Percentiles rank a stretch among this genome's conserved stretches.
phyloP scores from a whole-genome alignment of 164 flowering plant genomes.

The Sedum album region DNA sequence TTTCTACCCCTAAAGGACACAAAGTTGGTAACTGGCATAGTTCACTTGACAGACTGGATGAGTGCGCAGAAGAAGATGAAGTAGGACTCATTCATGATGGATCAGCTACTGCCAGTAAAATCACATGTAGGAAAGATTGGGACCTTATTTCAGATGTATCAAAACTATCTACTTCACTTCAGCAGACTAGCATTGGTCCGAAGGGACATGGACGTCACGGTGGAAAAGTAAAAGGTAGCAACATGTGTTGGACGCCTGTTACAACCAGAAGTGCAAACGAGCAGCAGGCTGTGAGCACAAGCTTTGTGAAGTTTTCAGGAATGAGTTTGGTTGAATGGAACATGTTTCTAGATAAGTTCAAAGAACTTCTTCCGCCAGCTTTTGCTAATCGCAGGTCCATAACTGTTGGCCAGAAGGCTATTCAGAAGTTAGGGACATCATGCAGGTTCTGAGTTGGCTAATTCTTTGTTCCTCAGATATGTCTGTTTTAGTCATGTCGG shows the following conservation, averaged over 20 bases:
- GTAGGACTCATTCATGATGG: slow-evolving; percentile 3
- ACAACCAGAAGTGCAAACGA: slow-evolving; percentile 17
- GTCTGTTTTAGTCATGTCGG: slow-evolving; percentile 58
- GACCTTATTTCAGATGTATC: slow-evolving; percentile 12
- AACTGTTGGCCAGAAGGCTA: slow-evolving; percentile 14
- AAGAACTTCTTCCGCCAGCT: slow-evolving; percentile 22
- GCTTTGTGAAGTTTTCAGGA: slow-evolving; percentile 24
- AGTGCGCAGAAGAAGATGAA: slow-evolving; percentile 14
- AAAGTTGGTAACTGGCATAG: slow-evolving; percentile 2
- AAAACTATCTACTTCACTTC: slow-evolving; percentile 12
- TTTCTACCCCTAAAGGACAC: neutral
- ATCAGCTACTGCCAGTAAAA: neutral
- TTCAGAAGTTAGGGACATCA: slow-evolving; percentile 26
- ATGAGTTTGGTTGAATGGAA: slow-evolving; percentile 22
- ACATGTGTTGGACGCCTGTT: slow-evolving; percentile 4
- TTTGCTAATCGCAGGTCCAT: slow-evolving; percentile 16
- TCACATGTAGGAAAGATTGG: neutral
- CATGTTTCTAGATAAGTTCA: slow-evolving; percentile 20
- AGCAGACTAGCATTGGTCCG: slow-evolving; percentile 10
- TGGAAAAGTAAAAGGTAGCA: neutral
- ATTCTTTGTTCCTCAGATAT: slow-evolving; percentile 26
- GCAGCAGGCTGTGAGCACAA: slow-evolving; percentile 15
- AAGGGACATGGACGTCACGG: neutral
- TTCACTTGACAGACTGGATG: slow-evolving; percentile 11
- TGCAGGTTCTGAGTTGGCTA: slow-evolving; percentile 23